Percentiles rank a stretch among this genome's conserved stretches.
These are phyloP conservation scores for Phytophthora capsici DNA, from an alignment of 352 stramenopile species.

Conservation along the genomic window DNA sequence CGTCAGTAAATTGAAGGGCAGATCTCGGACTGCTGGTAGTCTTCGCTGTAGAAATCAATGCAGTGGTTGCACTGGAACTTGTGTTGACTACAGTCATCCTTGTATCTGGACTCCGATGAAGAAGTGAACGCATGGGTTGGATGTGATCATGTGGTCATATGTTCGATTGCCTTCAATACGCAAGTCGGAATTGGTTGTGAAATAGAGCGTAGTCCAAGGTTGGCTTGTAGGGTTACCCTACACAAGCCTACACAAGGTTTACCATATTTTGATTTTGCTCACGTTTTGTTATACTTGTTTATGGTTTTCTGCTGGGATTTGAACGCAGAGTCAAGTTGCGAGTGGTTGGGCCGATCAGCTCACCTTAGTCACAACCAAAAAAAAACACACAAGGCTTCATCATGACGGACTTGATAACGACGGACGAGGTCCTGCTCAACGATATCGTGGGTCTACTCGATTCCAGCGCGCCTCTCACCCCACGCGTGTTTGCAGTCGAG, in stretches of 20 bases:
- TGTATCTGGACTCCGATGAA: slow-evolving; percentile 8
- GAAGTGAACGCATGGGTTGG: slow-evolving; percentile 13
- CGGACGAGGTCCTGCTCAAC: slow-evolving; percentile 9
- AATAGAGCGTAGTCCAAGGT: no score
- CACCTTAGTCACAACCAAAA: not conserved
- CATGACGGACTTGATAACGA: slow-evolving; percentile 15
- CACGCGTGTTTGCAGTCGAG: not conserved
- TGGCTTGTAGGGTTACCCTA: no score
- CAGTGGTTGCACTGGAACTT: not conserved
- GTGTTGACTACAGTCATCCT: slow-evolving; percentile 25
- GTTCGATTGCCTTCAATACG: slow-evolving; percentile 6
- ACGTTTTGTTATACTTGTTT: no score
- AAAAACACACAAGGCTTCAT: not conserved
- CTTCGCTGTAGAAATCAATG: not conserved
- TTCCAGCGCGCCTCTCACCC: slow-evolving; percentile 4
- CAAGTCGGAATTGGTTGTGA: slow-evolving; percentile 28
- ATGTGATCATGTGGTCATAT: no score
- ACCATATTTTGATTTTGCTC: no score
- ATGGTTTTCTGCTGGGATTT: no score
- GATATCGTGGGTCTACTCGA: slow-evolving; percentile 13
- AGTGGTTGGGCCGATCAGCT: not conserved
- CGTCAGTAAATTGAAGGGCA: not conserved
- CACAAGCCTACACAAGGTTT: no score
- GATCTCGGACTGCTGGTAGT: slow-evolving; percentile 1
- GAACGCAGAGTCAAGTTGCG: no score